A percentile compares a stretch with the other conserved stretches of the same genome.
These are phyloP conservation scores for Bipolaris cookei DNA, from an alignment of 2,329 filamentous ascomycete genomes.

Conservation along the genomic window DNA sequence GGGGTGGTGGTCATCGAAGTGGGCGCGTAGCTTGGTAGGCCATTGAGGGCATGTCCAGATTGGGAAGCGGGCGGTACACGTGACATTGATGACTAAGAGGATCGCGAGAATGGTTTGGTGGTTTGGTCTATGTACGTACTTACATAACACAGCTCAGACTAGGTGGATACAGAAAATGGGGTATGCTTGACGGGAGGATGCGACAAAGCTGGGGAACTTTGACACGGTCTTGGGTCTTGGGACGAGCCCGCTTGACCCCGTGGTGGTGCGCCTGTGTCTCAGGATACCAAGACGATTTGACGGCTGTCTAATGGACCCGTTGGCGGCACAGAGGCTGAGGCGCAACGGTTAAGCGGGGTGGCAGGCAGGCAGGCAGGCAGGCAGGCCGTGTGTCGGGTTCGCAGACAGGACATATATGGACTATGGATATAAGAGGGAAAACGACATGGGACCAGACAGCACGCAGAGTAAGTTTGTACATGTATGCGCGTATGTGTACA, in stretches of 20 bases:
- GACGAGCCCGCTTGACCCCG: constrained; percentile 6
- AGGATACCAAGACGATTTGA: constrained; percentile 8
- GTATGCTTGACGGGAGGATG: neutral
- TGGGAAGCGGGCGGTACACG: constrained; percentile 17
- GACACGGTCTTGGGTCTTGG: constrained; percentile 10
- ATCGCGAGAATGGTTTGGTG: neutral
- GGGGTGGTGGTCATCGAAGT: constrained; percentile 31
- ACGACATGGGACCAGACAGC: no score
- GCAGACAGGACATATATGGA: no score
- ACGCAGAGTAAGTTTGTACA: no score
- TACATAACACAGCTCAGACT: neutral
- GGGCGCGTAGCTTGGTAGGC: constrained; percentile 15
- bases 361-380: neutral
- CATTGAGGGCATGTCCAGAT: constrained; percentile 15
- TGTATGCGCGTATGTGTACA: neutral
- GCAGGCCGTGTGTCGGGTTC: neutral
- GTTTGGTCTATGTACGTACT: neutral
- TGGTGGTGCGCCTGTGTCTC: constrained; percentile 7
- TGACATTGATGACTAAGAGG: constrained; percentile 15
- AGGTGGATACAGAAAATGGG: neutral
- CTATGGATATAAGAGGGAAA: neutral
- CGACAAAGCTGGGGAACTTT: constrained; percentile 17
- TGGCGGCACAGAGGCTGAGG: neutral
- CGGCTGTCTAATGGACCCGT: constrained; percentile 8
- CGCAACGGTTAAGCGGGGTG: neutral